phyloP scores from a whole-genome alignment of 495 filamentous ascomycete genomes.

The Mytilinidion resinicola region DNA sequence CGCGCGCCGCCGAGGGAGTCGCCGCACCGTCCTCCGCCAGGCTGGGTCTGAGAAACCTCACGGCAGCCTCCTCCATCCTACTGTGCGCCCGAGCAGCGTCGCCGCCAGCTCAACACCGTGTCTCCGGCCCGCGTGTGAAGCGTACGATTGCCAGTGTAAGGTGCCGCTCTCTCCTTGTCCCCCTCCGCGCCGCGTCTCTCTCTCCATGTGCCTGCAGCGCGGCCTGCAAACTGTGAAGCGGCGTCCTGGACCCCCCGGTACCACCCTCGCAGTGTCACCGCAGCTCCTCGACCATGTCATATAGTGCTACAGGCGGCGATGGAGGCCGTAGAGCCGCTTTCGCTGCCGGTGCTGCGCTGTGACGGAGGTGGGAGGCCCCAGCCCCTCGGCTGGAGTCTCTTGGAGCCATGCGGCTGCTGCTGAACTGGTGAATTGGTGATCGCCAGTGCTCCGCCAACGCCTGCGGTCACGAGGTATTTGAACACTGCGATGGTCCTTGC shows the following conservation, averaged over 20 bases:
- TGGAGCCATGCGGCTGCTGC: conserved; percentile 13
- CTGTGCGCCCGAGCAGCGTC: neutral
- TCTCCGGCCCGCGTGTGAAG: neutral
- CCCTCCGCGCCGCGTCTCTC: neutral
- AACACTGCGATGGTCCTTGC: conserved; percentile 18
- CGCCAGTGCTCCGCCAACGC: too few species aligned
- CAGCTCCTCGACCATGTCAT: conserved; percentile 14
- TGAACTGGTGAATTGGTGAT: neutral
- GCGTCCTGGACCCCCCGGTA: neutral
- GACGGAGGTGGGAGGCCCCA: neutral
- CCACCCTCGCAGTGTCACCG: conserved; percentile 17
- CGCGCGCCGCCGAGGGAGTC: neutral
- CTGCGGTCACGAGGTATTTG: conserved; percentile 8
- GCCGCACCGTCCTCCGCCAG: neutral
- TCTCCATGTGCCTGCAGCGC: neutral
- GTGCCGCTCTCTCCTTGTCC: too few species aligned
- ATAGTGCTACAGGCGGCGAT: conserved; percentile 3
- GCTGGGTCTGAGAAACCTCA: conserved; percentile 19
- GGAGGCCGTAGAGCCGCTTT: neutral
- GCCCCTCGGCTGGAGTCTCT: conserved; percentile 4
- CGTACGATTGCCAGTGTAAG: neutral
- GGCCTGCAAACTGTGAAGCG: neutral
- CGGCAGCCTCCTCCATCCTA: neutral
- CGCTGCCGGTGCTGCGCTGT: conserved; percentile 4
- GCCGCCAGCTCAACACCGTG: neutral